Conservation (phyloP, 257 asterid species). For the Plantago major region DNA sequence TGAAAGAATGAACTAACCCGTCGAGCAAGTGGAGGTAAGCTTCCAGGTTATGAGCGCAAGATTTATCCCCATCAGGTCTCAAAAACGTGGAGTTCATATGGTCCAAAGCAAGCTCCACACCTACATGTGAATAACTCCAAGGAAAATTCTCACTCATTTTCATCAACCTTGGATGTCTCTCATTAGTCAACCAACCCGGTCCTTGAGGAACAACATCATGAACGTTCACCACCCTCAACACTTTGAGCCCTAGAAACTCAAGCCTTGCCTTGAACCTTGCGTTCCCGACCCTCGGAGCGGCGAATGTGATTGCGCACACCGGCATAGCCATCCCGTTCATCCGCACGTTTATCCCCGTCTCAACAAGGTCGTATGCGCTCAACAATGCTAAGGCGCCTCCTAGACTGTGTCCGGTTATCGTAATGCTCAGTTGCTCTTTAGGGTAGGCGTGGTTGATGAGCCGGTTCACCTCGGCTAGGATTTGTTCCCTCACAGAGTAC, state of each 20-base stretch:
- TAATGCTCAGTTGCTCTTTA: slow-evolving; percentile 38
- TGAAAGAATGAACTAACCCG: slow-evolving; percentile 35
- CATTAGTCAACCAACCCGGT: slow-evolving; percentile 46
- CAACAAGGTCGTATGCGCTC: slow-evolving; percentile 37
- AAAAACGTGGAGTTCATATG: slow-evolving; percentile 44
- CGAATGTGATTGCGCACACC: slow-evolving; percentile 36
- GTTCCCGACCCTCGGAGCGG: slow-evolving; percentile 59
- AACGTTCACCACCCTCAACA: slow-evolving; percentile 44
- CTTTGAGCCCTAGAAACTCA: slow-evolving; percentile 40
- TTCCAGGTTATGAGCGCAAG: slow-evolving; percentile 50
- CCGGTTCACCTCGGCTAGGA: slow-evolving; percentile 27
- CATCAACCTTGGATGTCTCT: slow-evolving; percentile 25
- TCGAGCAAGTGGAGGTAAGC: slow-evolving; percentile 50
- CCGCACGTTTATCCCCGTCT: slow-evolving; percentile 28
- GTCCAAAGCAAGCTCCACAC: slow-evolving; percentile 45
- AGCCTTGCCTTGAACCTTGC: slow-evolving; percentile 34
- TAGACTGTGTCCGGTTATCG: slow-evolving; percentile 40
- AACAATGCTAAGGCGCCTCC: slow-evolving; percentile 39
- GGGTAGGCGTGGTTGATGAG: slow-evolving; percentile 27
- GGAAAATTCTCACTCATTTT: slow-evolving; percentile 34
- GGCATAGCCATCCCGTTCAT: slow-evolving; percentile 17
- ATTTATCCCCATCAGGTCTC: slow-evolving; percentile 28
- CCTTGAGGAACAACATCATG: slow-evolving; percentile 44
- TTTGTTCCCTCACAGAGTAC: slow-evolving; percentile 36
- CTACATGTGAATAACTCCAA: slow-evolving; percentile 53